phyloP scores from a whole-genome alignment of 1,284 basidiomycete species.

The Moesziomyces parantarcticus region DNA sequence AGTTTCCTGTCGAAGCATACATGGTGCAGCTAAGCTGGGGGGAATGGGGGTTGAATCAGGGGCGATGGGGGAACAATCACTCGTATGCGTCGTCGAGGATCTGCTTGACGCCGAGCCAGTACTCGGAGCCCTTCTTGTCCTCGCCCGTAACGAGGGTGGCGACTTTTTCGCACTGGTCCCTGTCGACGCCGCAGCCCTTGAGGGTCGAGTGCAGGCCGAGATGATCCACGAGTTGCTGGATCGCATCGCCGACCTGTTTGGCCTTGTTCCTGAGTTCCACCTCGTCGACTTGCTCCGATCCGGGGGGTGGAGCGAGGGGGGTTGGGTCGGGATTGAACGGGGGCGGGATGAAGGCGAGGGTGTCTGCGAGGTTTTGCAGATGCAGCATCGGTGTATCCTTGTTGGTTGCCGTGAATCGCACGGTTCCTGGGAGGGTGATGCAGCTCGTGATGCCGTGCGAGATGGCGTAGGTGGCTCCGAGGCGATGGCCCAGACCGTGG shows the following conservation, averaged over 20 bases:
- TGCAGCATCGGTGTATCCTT: slow-evolving; percentile 31
- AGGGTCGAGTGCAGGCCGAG: slow-evolving; percentile 75
- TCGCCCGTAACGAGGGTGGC: slow-evolving; percentile 70
- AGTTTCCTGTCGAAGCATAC: too few species aligned
- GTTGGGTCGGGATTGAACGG: slow-evolving; percentile 30
- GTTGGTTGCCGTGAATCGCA: slow-evolving; percentile 27
- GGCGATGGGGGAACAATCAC: slow-evolving; percentile 12
- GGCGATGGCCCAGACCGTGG: slow-evolving; percentile 74
- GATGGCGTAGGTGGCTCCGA: slow-evolving; percentile 80
- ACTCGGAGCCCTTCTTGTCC: slow-evolving; percentile 30
- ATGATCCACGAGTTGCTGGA: slow-evolving; percentile 70
- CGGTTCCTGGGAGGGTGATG: slow-evolving; percentile 73
- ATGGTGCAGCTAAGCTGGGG: not conserved
- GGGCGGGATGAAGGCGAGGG: slow-evolving; percentile 51
- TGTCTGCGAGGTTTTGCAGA: slow-evolving; percentile 49
- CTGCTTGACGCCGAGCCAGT: slow-evolving; percentile 29
- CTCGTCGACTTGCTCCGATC: not conserved
- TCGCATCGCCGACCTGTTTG: slow-evolving; percentile 35
- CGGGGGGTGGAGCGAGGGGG: slow-evolving; percentile 15
- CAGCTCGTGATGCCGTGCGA: slow-evolving; percentile 86
- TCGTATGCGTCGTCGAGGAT: slow-evolving; percentile 43
- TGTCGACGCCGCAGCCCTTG: slow-evolving; percentile 74
- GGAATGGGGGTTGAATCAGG: slow-evolving; percentile 3
- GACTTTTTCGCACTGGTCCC: slow-evolving; percentile 72
- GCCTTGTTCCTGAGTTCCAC: slow-evolving; percentile 22